These are phyloP conservation scores for Yarrowia sp. DNA, from an alignment of 805 yeast species.

Conservation along the genomic window DNA sequence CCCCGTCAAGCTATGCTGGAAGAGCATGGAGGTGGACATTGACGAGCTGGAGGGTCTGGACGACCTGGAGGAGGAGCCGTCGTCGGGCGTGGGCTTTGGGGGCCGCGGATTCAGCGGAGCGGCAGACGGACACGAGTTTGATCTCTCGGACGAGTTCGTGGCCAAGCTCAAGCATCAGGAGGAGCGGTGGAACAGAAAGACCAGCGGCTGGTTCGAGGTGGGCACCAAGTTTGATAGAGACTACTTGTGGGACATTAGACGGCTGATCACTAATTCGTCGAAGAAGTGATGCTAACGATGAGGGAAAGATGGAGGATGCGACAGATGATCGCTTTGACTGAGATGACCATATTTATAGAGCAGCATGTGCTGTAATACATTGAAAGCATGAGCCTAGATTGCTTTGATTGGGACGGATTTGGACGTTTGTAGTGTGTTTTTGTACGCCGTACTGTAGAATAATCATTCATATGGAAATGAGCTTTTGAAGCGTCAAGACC, in stretches of 20 bases:
- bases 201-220: conserved; percentile 39
- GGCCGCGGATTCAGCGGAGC: conserved; percentile 20
- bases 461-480: too few species aligned
- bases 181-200: conserved; percentile 39
- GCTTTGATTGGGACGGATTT: too few species aligned
- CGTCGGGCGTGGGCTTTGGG: background rate
- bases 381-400: background rate
- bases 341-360: conserved; percentile 16
- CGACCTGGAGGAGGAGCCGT: conserved; percentile 40
- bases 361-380: background rate
- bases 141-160: conserved; percentile 34
- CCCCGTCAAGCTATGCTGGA: conserved; percentile 56
- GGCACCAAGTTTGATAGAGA: conserved; percentile 33
- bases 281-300: background rate
- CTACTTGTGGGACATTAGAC: conserved; percentile 38
- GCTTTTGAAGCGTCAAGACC: too few species aligned
- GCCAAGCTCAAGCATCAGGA: conserved; percentile 38
- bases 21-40: conserved; percentile 44
- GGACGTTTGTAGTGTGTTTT: too few species aligned
- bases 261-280: conserved; percentile 34
- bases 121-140: conserved; percentile 37
- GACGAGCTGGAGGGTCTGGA: conserved; percentile 49
- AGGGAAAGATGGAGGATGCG: too few species aligned
- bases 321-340: too few species aligned
- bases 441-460: too few species aligned